phyloP scores from a whole-genome alignment of 306 rosid species.

The Glycine soja region DNA sequence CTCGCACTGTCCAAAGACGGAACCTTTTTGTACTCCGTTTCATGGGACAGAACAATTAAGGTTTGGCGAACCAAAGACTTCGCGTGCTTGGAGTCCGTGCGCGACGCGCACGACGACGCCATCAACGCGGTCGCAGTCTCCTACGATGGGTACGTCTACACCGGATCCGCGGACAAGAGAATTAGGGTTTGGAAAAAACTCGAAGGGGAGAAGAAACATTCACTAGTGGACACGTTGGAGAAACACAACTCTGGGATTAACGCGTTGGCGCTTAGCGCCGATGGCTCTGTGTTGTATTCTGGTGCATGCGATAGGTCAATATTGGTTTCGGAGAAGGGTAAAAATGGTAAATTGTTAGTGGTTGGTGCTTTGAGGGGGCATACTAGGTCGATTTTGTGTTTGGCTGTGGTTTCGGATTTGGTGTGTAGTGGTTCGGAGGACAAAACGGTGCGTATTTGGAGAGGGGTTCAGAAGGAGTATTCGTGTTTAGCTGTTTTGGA shows the following conservation, averaged over 20 bases:
- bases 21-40: slow-evolving; percentile 73
- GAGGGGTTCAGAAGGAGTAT: slow-evolving; percentile 57
- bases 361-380: slow-evolving; percentile 84
- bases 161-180: slow-evolving; percentile 86
- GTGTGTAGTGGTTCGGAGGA: slow-evolving; percentile 94
- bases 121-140: slow-evolving; percentile 75
- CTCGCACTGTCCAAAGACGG: slow-evolving; percentile 78
- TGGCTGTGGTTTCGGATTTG: slow-evolving; percentile 66
- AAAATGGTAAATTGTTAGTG: slow-evolving; percentile 54
- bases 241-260: slow-evolving; percentile 83
- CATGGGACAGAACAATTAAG: slow-evolving; percentile 93
- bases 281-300: slow-evolving; percentile 70
- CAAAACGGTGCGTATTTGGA: slow-evolving; percentile 80
- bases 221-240: slow-evolving; percentile 62
- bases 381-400: slow-evolving; percentile 70
- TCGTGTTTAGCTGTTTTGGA: slow-evolving; percentile 72
- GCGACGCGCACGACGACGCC: slow-evolving; percentile 85
- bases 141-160: slow-evolving; percentile 71
- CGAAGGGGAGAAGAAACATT: slow-evolving; percentile 59
- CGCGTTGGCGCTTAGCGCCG: slow-evolving; percentile 72
- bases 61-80: slow-evolving; percentile 80
- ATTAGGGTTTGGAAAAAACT: slow-evolving; percentile 78
- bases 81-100: slow-evolving; percentile 79
- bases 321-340: slow-evolving; percentile 69
- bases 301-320: slow-evolving; percentile 91